phyloP scores from a whole-genome alignment of 768 basidiomycete species.

The Paxillus involutus region DNA sequence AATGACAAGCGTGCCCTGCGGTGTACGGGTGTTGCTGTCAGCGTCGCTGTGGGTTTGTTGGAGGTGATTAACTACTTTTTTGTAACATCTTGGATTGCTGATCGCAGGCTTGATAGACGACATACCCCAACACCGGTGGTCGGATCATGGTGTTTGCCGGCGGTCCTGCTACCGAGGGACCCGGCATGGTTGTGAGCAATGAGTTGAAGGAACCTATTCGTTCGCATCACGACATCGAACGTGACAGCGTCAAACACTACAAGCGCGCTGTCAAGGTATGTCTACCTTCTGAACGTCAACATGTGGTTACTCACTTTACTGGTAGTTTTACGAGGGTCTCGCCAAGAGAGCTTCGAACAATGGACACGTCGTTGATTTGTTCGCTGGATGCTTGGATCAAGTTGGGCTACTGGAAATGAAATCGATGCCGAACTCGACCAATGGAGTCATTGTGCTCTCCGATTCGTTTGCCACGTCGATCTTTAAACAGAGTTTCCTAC shows the following conservation, averaged over 20 bases:
- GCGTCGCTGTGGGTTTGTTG: slow-evolving; percentile 88
- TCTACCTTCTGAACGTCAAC: not conserved
- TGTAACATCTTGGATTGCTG: not conserved
- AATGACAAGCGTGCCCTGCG: slow-evolving; percentile 90
- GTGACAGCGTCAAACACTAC: slow-evolving; percentile 95
- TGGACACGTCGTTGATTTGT: slow-evolving; percentile 93
- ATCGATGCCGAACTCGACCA: slow-evolving; percentile 90
- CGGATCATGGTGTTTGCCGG: slow-evolving; percentile 96
- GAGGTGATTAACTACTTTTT: slow-evolving; percentile 52
- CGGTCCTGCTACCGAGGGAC: slow-evolving; percentile 94
- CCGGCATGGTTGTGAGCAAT: slow-evolving; percentile 93
- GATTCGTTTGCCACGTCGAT: slow-evolving; percentile 98
- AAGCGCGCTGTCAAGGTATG: slow-evolving; percentile 93
- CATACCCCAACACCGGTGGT: slow-evolving; percentile 94
- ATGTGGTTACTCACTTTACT: not conserved
- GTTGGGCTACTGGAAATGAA: slow-evolving; percentile 99
- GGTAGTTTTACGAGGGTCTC: slow-evolving; percentile 91
- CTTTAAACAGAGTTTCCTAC: slow-evolving; percentile 97
- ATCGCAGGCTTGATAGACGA: slow-evolving; percentile 43
- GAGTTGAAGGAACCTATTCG: slow-evolving; percentile 97
- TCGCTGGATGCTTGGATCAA: slow-evolving; percentile 97
- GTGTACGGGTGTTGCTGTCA: slow-evolving; percentile 93
- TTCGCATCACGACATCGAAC: slow-evolving; percentile 97
- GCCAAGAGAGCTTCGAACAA: slow-evolving; percentile 92
- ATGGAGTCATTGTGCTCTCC: slow-evolving; percentile 93